A percentile compares a stretch with the other conserved stretches of the same genome.
These are phyloP conservation scores for Pythium dissimile DNA, from an alignment of 352 stramenopile genomes.

Conservation along the genomic window DNA sequence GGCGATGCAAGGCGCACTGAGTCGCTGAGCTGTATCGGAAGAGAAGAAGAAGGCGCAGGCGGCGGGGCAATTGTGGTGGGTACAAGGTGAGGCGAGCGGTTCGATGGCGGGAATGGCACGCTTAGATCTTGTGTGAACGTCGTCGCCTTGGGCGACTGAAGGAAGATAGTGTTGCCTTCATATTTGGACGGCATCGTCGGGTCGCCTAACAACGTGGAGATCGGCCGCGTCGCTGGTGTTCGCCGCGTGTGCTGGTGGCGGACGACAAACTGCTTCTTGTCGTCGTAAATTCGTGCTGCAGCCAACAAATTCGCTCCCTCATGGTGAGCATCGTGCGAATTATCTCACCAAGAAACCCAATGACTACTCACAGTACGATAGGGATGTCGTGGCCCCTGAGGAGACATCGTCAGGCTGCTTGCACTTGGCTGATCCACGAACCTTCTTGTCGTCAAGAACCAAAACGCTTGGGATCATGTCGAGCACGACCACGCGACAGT, in stretches of 20 bases:
- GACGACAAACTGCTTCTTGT: slow-evolving; percentile 78
- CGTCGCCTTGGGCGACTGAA: slow-evolving; percentile 33
- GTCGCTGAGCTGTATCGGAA: not conserved
- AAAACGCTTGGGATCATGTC: slow-evolving; percentile 74
- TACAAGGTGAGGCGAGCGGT: not conserved
- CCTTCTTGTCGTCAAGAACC: slow-evolving; percentile 76
- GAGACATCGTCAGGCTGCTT: slow-evolving; percentile 17
- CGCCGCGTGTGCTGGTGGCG: slow-evolving; percentile 41
- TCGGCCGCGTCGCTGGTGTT: slow-evolving; percentile 36
- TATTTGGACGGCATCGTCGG: slow-evolving; percentile 34
- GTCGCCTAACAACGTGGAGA: slow-evolving; percentile 35
- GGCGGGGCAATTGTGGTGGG: not conserved
- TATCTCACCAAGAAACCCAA: not conserved
- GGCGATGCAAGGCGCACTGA: slow-evolving; percentile 7
- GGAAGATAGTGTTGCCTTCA: slow-evolving; percentile 49
- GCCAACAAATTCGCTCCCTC: not conserved
- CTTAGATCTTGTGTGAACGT: slow-evolving; percentile 27
- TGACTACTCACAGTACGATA: slow-evolving; percentile 68
- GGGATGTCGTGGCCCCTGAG: slow-evolving; percentile 41
- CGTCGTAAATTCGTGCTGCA: slow-evolving; percentile 69
- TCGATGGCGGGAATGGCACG: slow-evolving; percentile 13
- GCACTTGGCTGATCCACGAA: slow-evolving; percentile 44
- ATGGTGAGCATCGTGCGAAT: not conserved
- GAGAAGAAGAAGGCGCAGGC: not conserved
- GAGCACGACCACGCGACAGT: slow-evolving; percentile 64